Base-by-base conservation (phyloP, 75 land plant species). In the Pseudotsuga menziesii region DNA sequence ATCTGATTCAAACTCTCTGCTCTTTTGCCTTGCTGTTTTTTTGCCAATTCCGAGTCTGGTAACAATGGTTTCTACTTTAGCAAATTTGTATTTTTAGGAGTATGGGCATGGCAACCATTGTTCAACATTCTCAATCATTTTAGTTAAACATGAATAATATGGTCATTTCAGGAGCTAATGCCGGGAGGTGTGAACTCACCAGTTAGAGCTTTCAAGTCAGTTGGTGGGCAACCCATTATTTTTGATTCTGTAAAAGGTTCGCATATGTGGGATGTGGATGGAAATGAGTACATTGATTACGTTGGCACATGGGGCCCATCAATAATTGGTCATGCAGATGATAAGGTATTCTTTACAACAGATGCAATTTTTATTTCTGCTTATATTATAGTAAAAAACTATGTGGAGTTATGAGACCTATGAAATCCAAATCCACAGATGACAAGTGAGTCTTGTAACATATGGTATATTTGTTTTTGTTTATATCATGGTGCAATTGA, bases 101-200 rank as follows among this genome's bases (percentile, higher is more conserved):
- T 23, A 69, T 69, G 41, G 39, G 69, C 7, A 64, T 64, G 5
- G 20, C 41, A 69, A 44, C 8, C 11, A 17, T 69, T 20, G 5
- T 13, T 69, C 4, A 20, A 69, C 48, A n/a, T 22, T n/a, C n/a
- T 41, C n/a, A 67, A 22, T 39, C 2, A 19, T 39, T 69, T 69
- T 41, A 39, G 44, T n/a, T 69, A 8, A 69, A 41, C 14, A 39
- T n/a, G 52, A 36, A 22, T 41, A 9, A 41, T 69, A 20, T 69
- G 72, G n/a, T 52, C 69, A 56, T 56, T 23, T 29, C 74, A 94
- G 98, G 98, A 97, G 11, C 77, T 94, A 81, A 97, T 97, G 95
- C 99, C 99, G 39, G 99, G 99, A 78, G 99, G 99, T 70, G 99
- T 97, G 26, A 97, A 91, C 83, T 97, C 99, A 6, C 99, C 99